A percentile compares a stretch with the other conserved stretches of the same genome.
Evolutionary conservation across 169 alveolate genomes (phyloP).

Genomic region (Eimeria acervulina): DNA sequence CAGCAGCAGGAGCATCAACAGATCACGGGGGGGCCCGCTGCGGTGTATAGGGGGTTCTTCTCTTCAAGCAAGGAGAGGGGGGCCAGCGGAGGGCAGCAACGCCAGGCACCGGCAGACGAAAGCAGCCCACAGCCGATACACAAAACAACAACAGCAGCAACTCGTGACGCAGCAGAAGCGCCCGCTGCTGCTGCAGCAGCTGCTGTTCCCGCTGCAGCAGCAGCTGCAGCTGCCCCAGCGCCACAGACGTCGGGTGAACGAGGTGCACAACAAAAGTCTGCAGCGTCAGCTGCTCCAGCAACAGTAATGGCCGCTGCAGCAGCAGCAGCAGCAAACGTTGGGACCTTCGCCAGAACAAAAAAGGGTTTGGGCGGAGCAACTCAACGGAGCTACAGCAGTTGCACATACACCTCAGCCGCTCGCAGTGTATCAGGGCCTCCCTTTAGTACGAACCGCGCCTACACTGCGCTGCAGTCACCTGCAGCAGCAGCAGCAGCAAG

Average conservation of each 20-base stretch:
- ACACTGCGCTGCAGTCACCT: neutral
- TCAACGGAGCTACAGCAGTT: conserved; percentile 2
- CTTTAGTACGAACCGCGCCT: neutral
- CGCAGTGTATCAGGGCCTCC: neutral
- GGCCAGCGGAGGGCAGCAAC: neutral
- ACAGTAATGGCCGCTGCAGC: neutral
- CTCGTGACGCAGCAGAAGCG: neutral
- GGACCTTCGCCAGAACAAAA: neutral
- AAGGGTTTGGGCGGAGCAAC: neutral
- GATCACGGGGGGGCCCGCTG: neutral
- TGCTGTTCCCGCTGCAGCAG: neutral
- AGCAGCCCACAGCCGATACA: neutral
- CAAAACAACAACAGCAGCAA: neutral
- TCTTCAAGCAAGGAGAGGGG: neutral
- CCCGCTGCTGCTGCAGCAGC: neutral
- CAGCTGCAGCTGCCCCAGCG: neutral
- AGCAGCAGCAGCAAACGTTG: neutral
- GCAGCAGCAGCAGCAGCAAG: conserved; percentile 34
- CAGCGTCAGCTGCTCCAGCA: neutral
- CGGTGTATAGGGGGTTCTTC: neutral
- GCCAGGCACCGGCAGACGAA: neutral
- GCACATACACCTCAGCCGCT: neutral
- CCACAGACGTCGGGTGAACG: neutral
- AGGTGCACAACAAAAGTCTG: neutral
- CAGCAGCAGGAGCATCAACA: conserved; percentile 24